Evolutionary conservation across 148 eudicot species (phyloP), one percentile per base, ranked within the genome.

Genomic region (Heliosperma pusillum): DNA sequence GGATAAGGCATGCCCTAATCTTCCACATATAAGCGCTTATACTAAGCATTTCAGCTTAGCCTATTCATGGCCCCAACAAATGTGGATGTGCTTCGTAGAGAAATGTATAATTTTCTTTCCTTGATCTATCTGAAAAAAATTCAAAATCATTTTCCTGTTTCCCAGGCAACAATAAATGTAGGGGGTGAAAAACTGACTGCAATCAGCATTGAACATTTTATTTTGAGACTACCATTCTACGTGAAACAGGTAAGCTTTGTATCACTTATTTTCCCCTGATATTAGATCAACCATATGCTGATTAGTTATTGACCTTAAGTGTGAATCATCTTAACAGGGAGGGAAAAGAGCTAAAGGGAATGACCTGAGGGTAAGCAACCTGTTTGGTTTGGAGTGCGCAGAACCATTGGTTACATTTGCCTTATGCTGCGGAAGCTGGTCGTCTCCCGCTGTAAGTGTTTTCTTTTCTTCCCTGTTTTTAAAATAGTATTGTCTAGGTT

Each of bases 361-460:
- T 62, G 93, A 86, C 42, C 66, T 73, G 70, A 86, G 77, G 77
- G 88, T 85, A 15, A 82, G 86, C 62, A 80, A 76, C 55, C 75
- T 70, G 74, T 92, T 85, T 29, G 93, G 97, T 17, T 80, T 94
- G 87, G 97, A 89, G 75, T 87, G 88, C 77, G 83, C 92, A 44
- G 98, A 94, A 71, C 98, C 98, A 21, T 72, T 90, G 81, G 88
- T 94, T 22, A 88, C 98, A 67, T 94, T 94, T 73, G 97, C 97
- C 47, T 86, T 94, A 25, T 87, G 92, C 70, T 91, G 96, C 69
- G 98, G 98, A 70, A 94, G 96, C 67, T 92, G 97, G 89, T 93
- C 96, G 44, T 91, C 96, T 25, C 98, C 97, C 66, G 96, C 96
- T 79, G 98, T 95, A 80, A 92, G 97, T 82, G 69, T 25, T 29